phyloP scores from a whole-genome alignment of 352 stramenopile genomes.

The Ophiocytium majus region DNA sequence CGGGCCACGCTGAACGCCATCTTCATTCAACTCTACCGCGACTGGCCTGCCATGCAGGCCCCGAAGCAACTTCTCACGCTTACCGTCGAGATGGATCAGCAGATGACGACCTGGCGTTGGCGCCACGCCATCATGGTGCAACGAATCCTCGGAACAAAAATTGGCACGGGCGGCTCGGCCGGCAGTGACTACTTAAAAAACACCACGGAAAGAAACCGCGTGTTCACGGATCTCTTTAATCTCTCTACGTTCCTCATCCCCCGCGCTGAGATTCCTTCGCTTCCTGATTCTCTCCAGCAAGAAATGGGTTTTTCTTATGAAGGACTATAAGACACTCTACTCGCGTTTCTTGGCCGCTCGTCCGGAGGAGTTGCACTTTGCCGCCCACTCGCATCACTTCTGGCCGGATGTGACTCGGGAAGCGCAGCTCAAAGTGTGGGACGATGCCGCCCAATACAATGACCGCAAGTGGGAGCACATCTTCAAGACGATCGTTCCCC shows the following conservation, averaged over 20 bases:
- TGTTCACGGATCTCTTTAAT: constrained; percentile 10
- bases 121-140: constrained; percentile 12
- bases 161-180: neutral
- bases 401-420: too few species aligned
- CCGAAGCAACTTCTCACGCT: neutral
- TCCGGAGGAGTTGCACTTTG: too few species aligned
- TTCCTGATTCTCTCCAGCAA: too few species aligned
- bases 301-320: too few species aligned
- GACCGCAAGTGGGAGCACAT: too few species aligned
- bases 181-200: neutral
- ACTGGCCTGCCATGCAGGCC: neutral
- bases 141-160: constrained; percentile 4
- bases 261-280: neutral
- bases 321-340: too few species aligned
- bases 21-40: constrained; percentile 10
- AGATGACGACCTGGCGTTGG: neutral
- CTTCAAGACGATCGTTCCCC: too few species aligned
- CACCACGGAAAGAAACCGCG: constrained; percentile 13
- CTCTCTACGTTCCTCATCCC: constrained; percentile 1
- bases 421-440: too few species aligned
- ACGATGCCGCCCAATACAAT: too few species aligned
- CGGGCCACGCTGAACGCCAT: neutral
- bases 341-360: too few species aligned
- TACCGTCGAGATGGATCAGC: neutral
- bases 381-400: too few species aligned